Percentiles rank a stretch among this genome's conserved stretches.
These are phyloP conservation scores for Spergularia azorica DNA, from an alignment of 179 eudicot species.

Conservation along the genomic window DNA sequence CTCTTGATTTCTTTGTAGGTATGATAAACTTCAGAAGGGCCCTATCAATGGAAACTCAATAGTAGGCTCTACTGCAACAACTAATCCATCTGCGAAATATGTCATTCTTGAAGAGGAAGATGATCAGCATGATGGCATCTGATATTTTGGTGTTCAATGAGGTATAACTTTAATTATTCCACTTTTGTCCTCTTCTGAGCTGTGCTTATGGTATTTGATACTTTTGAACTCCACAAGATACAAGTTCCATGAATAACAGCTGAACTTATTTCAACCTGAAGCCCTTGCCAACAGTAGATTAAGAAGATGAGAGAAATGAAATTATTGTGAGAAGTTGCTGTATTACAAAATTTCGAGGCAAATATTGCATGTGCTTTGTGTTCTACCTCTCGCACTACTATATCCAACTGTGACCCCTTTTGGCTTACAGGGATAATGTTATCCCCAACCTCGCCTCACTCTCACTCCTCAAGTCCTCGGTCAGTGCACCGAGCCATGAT, in stretches of 20 bases:
- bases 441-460: too few relatives aligned
- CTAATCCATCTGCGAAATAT: slow-evolving; percentile 62
- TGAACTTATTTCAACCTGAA: background rate
- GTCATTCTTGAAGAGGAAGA: slow-evolving; percentile 93
- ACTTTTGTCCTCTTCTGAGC: background rate
- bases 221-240: background rate
- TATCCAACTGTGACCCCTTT: background rate
- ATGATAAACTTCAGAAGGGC: slow-evolving; percentile 73
- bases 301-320: background rate
- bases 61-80: slow-evolving; percentile 30
- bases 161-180: slow-evolving; percentile 26
- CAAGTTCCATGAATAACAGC: background rate
- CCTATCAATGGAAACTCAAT: slow-evolving; percentile 31
- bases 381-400: background rate
- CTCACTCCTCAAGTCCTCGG: too few relatives aligned
- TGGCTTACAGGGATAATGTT: too few relatives aligned
- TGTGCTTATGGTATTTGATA: background rate
- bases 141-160: slow-evolving; percentile 16
- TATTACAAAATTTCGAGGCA: too few relatives aligned
- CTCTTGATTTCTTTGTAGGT: slow-evolving; percentile 42
- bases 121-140: slow-evolving; percentile 51
- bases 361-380: background rate
- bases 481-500: too few relatives aligned
- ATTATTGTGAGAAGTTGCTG: background rate
- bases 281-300: background rate